Base-by-base conservation (phyloP, 352 stramenopile species). In the Pythium utonaiense region DNA sequence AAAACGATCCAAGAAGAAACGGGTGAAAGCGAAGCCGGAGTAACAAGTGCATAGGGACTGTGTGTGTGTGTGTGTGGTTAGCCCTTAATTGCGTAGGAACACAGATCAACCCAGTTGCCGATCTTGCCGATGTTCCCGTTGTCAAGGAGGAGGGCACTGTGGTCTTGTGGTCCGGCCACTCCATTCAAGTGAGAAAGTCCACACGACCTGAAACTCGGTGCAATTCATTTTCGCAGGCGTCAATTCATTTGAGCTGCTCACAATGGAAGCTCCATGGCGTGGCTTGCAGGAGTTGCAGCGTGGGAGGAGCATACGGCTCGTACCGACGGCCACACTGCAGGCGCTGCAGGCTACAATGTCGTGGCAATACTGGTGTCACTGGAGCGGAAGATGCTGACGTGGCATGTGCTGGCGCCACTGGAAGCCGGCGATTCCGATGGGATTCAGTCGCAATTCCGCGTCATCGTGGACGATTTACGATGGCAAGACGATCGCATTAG, bases 401-500 rank as follows among this genome's bases (percentile, higher is more conserved):
- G 49, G 38, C 58, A 54, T 27, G 21, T 53, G 38, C 13, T 59
- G 16, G 13, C 33, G 1, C 13, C 25, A 4, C 10, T 13, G 19
- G 5, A 21, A 14, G 19, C 27, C 2, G 6, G 8, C 1, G 58
- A 40, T 10, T 41, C 28, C 6, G 38, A 47, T 3, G 40, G 17
- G 6, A 13, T 56, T 17, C 6, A 40, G 22, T 25, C 21, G 8
- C 58, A 60, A n/a, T 19, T 54, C 8, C 40, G 31, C 13, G 41
- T 65, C 21, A 21, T 65, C 22, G 25, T 65, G 28, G 50, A 65
- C 19, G 49, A 58, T 48, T 19, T 65, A n/a, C 31, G 17, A 14
- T 64, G 57, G 47, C 22, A 30, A 40, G 24, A 57, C 0, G 38
- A 25, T 9, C n/a, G 34, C 14, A 6, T 40, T 3, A 45, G 17